Evolutionary conservation across 768 basidiomycete species (phyloP).

Genomic region (Tricholomella constricta): DNA sequence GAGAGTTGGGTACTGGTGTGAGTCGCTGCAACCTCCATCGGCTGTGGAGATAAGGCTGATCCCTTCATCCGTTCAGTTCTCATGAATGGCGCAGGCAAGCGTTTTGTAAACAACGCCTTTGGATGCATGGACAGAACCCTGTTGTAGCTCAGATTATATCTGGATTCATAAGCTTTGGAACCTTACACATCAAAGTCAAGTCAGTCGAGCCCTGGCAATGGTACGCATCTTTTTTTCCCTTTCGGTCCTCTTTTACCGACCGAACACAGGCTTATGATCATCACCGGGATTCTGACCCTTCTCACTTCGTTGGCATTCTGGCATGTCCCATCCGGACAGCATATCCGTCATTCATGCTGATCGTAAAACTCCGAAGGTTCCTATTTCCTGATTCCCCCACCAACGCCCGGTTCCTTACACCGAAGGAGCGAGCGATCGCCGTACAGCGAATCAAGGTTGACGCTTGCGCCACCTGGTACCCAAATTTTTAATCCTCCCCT

Average conservation of each 20-base stretch:
- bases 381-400: conserved; percentile 77
- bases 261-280: conserved; percentile 61
- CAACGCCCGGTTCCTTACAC: conserved; percentile 72
- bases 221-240: conserved; percentile 28
- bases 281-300: conserved; percentile 63
- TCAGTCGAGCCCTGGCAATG: conserved; percentile 76
- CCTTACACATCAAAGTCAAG: conserved; percentile 57
- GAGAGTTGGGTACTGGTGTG: conserved; percentile 78
- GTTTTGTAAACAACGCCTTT: too few species aligned
- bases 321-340: conserved; percentile 31
- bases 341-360: neutral
- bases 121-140: neutral
- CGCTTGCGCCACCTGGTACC: neutral
- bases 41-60: neutral
- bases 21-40: conserved; percentile 24
- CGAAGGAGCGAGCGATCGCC: conserved; percentile 62
- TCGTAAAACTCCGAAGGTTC: conserved; percentile 44
- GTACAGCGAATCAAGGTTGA: conserved; percentile 63
- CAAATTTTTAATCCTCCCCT: neutral
- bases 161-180: conserved; percentile 69
- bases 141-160: conserved; percentile 66
- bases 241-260: neutral
- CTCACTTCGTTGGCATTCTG: conserved; percentile 54
- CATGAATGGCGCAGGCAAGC: conserved; percentile 71
- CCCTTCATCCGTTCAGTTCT: conserved; percentile 45